Evolutionary conservation across 345 rosid genomes (phyloP).

Genomic region (Populus ilicifolia): DNA sequence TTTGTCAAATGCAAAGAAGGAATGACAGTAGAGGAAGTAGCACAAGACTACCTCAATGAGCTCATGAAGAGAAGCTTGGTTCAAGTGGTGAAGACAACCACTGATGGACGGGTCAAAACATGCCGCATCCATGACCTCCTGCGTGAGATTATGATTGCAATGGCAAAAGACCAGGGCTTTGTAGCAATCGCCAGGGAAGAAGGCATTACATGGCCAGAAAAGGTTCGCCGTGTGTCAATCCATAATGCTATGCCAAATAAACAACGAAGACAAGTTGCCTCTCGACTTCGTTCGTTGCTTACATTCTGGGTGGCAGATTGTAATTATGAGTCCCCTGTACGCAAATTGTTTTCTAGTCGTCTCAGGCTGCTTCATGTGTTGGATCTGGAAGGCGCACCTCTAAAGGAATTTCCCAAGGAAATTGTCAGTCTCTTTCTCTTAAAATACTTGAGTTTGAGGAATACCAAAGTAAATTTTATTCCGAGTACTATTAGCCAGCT

Average conservation of each 20-base stretch:
- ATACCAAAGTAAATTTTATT: slow-evolving; percentile 12
- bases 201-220: neutral
- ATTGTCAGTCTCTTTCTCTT: slow-evolving; percentile 1
- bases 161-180: slow-evolving; percentile 10
- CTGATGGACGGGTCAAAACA: slow-evolving; percentile 8
- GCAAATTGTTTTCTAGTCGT: neutral
- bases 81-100: neutral
- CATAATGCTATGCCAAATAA: slow-evolving; percentile 4
- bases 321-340: neutral
- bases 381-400: slow-evolving; percentile 20
- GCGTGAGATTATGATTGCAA: slow-evolving; percentile 1
- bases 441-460: slow-evolving; percentile 15
- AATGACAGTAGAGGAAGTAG: neutral
- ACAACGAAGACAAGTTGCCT: neutral
- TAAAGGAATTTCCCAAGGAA: slow-evolving; percentile 12
- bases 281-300: slow-evolving; percentile 19
- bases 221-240: slow-evolving; percentile 11
- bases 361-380: slow-evolving; percentile 13
- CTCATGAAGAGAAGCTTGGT: slow-evolving; percentile 14
- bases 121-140: slow-evolving; percentile 6
- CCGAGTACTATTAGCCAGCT: slow-evolving; percentile 22
- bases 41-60: neutral
- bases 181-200: slow-evolving; percentile 1
- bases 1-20: slow-evolving; percentile 2
- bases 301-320: slow-evolving; percentile 15